Evolutionary conservation across 139 green algal genomes (phyloP).

Genomic region (Chlamydomonas sp.): DNA sequence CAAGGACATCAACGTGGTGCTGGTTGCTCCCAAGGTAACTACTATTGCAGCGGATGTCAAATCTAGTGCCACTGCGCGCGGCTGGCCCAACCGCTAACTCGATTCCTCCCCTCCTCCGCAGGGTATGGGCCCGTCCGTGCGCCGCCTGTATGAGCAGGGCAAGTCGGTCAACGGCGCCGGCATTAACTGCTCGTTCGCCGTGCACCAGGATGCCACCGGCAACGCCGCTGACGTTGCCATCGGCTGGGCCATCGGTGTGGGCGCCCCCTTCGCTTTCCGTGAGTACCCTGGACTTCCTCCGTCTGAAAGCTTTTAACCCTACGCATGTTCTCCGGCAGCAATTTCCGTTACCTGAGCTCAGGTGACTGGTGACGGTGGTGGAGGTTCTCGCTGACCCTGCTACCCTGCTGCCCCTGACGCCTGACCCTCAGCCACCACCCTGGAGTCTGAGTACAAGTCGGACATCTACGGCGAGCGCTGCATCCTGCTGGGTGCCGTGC

Average conservation of each 20-base stretch:
- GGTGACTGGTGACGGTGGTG: too few relatives aligned
- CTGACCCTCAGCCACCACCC: constrained; percentile 80
- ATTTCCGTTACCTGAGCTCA: not conserved
- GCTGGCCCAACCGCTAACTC: too few relatives aligned
- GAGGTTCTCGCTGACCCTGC: not conserved
- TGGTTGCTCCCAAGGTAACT: constrained; percentile 96
- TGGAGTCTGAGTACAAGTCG: constrained; percentile 98
- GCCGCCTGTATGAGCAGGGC: constrained; percentile 98
- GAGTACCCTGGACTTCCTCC: constrained; percentile 3
- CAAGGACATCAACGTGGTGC: constrained; percentile 98
- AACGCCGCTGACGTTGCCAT: constrained; percentile 95
- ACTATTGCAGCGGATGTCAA: constrained; percentile 2
- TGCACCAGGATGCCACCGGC: constrained; percentile 99
- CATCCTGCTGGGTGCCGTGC: constrained; percentile 97
- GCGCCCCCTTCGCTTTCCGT: constrained; percentile 97
- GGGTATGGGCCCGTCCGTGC: constrained; percentile 98
- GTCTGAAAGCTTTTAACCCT: constrained; percentile 1
- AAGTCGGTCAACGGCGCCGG: constrained; percentile 97
- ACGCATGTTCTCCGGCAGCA: not conserved
- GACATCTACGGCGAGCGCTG: constrained; percentile 99
- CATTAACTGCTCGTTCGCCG: constrained; percentile 99
- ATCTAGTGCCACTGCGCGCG: not conserved
- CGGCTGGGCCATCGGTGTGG: constrained; percentile 96
- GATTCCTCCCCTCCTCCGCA: constrained; percentile 37
- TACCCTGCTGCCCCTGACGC: not conserved